A percentile compares a stretch with the other conserved stretches of the same genome.
Evolutionary conservation across 805 yeast species (phyloP).

Genomic region (Maudiozyma pseudohumilis): DNA sequence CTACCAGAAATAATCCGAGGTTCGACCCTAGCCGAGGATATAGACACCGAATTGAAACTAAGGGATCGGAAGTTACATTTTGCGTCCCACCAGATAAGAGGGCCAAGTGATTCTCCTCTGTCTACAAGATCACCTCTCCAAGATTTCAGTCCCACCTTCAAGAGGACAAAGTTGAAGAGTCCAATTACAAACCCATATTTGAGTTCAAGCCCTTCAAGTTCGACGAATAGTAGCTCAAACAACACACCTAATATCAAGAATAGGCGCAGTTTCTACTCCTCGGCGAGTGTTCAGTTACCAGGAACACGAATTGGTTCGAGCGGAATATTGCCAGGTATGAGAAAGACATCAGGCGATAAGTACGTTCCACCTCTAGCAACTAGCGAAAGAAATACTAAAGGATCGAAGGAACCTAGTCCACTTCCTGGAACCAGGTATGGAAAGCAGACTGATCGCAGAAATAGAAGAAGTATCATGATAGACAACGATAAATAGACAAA

Average conservation of each 20-base stretch:
- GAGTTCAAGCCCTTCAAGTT: background rate
- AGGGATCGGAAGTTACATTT: background rate
- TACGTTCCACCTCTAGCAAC: background rate
- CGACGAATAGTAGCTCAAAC: background rate
- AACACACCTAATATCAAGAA: background rate
- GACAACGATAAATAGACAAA: background rate
- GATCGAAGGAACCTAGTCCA: background rate
- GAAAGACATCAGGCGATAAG: background rate
- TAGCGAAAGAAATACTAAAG: background rate
- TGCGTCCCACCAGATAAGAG: background rate
- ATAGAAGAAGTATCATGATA: background rate
- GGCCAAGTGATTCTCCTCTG: background rate
- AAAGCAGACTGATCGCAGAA: constrained; percentile 1
- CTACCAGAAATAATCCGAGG: background rate
- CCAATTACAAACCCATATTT: background rate
- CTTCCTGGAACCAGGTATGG: no score
- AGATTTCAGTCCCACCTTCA: background rate
- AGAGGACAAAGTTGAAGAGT: background rate
- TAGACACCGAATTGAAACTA: background rate
- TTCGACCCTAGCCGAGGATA: background rate
- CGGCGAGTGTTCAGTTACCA: background rate
- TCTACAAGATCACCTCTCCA: background rate
- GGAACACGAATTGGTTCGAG: constrained; percentile 1
- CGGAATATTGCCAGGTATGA: constrained; percentile 5
- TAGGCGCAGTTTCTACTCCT: background rate